Evolutionary conservation across 1,284 basidiomycete genomes (phyloP).

Genomic region (Fomitopsis pinicola): DNA sequence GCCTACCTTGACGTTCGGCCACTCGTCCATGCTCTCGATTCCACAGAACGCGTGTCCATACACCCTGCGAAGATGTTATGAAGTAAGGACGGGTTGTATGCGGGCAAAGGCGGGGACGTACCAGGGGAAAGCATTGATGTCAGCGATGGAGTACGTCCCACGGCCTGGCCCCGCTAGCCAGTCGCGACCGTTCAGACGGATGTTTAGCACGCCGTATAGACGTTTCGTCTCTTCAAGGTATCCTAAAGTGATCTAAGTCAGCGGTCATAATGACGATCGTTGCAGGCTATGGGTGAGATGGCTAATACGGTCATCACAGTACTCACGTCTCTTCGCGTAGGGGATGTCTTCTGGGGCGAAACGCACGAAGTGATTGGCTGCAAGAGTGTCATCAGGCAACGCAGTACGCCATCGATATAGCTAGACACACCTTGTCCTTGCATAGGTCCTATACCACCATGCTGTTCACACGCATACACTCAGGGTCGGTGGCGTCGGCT

Average conservation of each 20-base stretch:
- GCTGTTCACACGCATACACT: conserved; percentile 27
- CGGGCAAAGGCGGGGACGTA: conserved; percentile 3
- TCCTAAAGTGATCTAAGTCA: conserved; percentile 31
- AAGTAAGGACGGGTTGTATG: background rate
- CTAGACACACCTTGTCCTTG: conserved; percentile 49
- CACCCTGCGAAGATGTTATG: conserved; percentile 28
- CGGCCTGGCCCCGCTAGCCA: conserved; percentile 65
- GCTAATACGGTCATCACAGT: background rate
- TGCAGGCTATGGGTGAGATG: background rate
- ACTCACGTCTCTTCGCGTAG: conserved; percentile 54
- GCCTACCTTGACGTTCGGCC: conserved; percentile 23
- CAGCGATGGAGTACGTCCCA: conserved; percentile 65
- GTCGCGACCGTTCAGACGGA: conserved; percentile 54
- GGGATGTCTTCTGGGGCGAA: conserved; percentile 58
- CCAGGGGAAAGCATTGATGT: conserved; percentile 59
- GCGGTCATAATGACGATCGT: too few species aligned
- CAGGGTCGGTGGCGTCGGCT: background rate
- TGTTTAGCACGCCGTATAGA: conserved; percentile 72
- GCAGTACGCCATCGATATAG: background rate
- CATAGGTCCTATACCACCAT: conserved; percentile 69
- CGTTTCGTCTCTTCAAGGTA: conserved; percentile 75
- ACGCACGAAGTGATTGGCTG: conserved; percentile 50
- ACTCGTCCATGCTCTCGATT: conserved; percentile 49
- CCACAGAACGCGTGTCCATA: conserved; percentile 37
- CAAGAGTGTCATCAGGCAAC: background rate